A percentile compares a stretch with the other conserved stretches of the same genome.
phyloP scores from a whole-genome alignment of 768 basidiomycete species.

The Amanita brunnescens region DNA sequence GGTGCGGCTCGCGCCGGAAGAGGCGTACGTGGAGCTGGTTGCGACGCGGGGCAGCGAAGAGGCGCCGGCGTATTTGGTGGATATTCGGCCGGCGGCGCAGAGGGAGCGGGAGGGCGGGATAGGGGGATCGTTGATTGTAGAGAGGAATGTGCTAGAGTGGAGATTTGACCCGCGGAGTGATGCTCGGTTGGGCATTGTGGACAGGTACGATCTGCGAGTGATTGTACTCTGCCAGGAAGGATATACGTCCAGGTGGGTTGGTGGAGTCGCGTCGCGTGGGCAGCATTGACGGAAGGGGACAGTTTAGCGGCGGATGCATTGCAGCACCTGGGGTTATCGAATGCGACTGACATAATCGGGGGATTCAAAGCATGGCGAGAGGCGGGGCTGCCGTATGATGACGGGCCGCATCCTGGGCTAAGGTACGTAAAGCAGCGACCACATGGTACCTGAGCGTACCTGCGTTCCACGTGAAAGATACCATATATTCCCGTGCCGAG shows the following conservation, averaged over 20 bases:
- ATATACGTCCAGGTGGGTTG: conserved; percentile 42
- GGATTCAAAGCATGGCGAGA: conserved; percentile 67
- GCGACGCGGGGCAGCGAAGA: conserved; percentile 29
- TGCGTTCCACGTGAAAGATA: background rate
- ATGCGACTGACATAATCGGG: conserved; percentile 72
- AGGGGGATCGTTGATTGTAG: conserved; percentile 61
- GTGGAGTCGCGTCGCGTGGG: background rate
- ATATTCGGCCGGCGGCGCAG: conserved; percentile 62
- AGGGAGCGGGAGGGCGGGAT: conserved; percentile 51
- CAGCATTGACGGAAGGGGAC: background rate
- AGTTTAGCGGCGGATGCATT: conserved; percentile 65
- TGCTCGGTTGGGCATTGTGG: conserved; percentile 53
- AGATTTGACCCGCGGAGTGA: conserved; percentile 64
- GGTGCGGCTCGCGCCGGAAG: conserved; percentile 49
- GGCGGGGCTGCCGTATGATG: conserved; percentile 53
- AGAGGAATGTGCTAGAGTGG: conserved; percentile 75
- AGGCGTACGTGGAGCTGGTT: conserved; percentile 51
- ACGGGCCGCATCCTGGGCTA: background rate
- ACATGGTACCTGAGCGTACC: background rate
- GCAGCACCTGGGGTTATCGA: conserved; percentile 61
- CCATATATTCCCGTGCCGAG: background rate
- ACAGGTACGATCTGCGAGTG: conserved; percentile 66
- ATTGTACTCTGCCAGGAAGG: conserved; percentile 75
- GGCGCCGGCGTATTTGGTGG: conserved; percentile 66
- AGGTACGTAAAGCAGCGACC: too few relatives aligned